Evolutionary conservation across 768 basidiomycete species (phyloP), one percentile per base, ranked within the genome.

Genomic region (Sporobolomyces phaffii): DNA sequence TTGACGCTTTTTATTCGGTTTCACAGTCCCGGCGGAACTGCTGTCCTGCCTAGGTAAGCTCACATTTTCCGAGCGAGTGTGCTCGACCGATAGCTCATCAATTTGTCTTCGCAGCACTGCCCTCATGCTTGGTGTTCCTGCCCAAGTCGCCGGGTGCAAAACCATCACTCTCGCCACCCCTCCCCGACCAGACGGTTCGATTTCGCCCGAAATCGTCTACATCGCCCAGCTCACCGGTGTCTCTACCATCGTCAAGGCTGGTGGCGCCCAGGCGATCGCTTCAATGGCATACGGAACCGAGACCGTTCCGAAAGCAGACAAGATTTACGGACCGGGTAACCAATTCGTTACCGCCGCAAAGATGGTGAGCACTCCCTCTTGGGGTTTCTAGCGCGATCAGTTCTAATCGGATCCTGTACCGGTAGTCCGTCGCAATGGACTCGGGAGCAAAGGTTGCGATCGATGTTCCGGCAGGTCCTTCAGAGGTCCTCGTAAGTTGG

Each of bases 331-430:
- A 13, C 96, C 96, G 9, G 96, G 96, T 29, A 99, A 99, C 77
- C 96, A 98, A 77, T 99, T 93, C 91, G 96, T 99, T 28, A 99
- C 94, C 2, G 96, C 96, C 2, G 96, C 94, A 57, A 99, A 99
- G 81, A 97, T 99, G 96, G 79, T 68, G 22, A 31, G 61, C 36
- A 13, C 48, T 40, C n/a, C 11, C 8, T 40, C 20, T 47, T 17
- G 29, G n/a, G n/a, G n/a, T n/a, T n/a, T n/a, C 24, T 4, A 22
- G 10, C 6, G 0, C 52, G 34, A 54, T 26, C 2, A 5, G 6
- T 54, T 28, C 11, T 34, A 20, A 10, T 36, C 2, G n/a, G 18
- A 6, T 36, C 10, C 11, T 33, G 7, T 28, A 5, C 17, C 8
- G n/a, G n/a, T 44, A 68, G 66, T 59, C 94, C 60, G 94, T 99